These are phyloP conservation scores for Colletotrichum incanum DNA, from an alignment of 2,329 filamentous ascomycete genomes.

Conservation along the genomic window DNA sequence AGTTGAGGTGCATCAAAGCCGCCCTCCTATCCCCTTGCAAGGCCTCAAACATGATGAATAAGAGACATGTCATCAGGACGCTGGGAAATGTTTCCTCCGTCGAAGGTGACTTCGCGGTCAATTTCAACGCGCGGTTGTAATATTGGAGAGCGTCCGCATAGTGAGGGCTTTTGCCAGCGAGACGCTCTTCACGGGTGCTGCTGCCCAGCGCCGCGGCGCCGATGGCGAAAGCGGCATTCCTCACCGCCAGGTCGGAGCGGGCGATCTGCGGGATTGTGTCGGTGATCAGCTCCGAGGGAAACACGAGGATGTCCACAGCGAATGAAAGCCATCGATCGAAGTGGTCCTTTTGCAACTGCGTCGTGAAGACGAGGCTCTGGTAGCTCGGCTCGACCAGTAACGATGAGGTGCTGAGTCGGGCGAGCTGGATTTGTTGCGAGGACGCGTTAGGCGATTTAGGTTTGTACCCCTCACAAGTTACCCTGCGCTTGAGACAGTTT, in stretches of 20 bases:
- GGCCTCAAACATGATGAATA: conserved; percentile 60
- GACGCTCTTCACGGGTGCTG: conserved; percentile 26
- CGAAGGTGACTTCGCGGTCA: conserved; percentile 5
- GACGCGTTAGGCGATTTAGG: neutral
- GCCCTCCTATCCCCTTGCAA: conserved; percentile 57
- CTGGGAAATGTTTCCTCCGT: conserved; percentile 14
- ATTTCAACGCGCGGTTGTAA: conserved; percentile 31
- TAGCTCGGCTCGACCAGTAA: conserved; percentile 29
- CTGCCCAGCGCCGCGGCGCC: conserved; percentile 48
- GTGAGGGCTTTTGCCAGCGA: conserved; percentile 18
- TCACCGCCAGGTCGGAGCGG: conserved; percentile 46
- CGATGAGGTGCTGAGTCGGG: conserved; percentile 7
- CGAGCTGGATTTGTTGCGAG: neutral
- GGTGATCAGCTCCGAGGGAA: conserved; percentile 36
- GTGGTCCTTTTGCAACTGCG: conserved; percentile 33
- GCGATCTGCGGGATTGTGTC: conserved; percentile 44
- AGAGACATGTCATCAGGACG: conserved; percentile 54
- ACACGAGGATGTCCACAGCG: conserved; percentile 20
- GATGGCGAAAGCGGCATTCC: conserved; percentile 59
- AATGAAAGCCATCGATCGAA: conserved; percentile 37
- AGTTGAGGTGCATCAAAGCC: conserved; percentile 57
- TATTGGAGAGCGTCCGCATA: conserved; percentile 24
- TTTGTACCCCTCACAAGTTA: conserved; percentile 35
- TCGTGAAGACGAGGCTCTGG: conserved; percentile 33
- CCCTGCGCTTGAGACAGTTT: conserved; percentile 32